phyloP scores from a whole-genome alignment of 2,329 filamentous ascomycete genomes.

The Penicillium occitanis region DNA sequence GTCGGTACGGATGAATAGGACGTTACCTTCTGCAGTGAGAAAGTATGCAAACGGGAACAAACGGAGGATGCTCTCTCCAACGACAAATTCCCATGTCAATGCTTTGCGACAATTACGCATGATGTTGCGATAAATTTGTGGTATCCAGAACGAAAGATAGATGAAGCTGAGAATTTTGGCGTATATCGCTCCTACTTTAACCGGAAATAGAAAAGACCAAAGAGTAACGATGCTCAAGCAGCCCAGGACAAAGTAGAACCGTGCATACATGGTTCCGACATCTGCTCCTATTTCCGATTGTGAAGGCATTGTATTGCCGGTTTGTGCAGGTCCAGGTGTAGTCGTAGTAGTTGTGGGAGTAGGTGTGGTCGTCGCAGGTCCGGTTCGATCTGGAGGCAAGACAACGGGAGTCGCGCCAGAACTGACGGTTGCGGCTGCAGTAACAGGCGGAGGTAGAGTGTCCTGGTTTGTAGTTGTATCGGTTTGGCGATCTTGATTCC shows the following conservation, averaged over 20 bases:
- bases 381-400: conserved; percentile 60
- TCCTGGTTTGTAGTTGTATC: conserved; percentile 34
- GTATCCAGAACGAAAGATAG: conserved; percentile 89
- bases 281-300: conserved; percentile 44
- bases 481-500: conserved; percentile 35
- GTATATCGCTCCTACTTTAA: conserved; percentile 54
- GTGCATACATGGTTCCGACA: conserved; percentile 60
- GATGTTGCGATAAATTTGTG: conserved; percentile 87
- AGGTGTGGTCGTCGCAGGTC: conserved; percentile 37
- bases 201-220: conserved; percentile 59
- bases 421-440: conserved; percentile 45
- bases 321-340: conserved; percentile 6
- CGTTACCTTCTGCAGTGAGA: conserved; percentile 73
- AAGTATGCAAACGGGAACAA: conserved; percentile 83
- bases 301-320: conserved; percentile 31
- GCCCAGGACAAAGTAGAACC: conserved; percentile 62
- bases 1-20: conserved; percentile 74
- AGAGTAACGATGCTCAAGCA: conserved; percentile 59
- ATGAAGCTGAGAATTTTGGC: conserved; percentile 64
- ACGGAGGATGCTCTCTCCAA: conserved; percentile 77
- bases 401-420: conserved; percentile 57
- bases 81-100: conserved; percentile 84
- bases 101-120: conserved; percentile 89
- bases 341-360: conserved; percentile 30
- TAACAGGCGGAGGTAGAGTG: conserved; percentile 53